Evolutionary conservation across 2,329 filamentous ascomycete species (phyloP), one percentile per base, ranked within the genome.

Genomic region (Trichoderma brevicompactum): DNA sequence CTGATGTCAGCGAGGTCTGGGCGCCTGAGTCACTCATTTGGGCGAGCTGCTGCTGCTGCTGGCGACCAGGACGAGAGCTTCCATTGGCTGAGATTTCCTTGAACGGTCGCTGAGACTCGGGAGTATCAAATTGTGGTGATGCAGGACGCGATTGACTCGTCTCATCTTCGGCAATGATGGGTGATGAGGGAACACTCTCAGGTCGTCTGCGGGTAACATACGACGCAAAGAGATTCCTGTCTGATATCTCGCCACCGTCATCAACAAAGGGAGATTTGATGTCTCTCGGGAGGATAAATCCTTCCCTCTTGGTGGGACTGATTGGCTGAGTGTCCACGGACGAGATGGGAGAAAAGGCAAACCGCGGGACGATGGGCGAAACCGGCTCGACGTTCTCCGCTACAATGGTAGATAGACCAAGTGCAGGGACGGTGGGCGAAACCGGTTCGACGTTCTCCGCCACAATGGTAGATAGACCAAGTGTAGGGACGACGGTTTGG

Each of bases 1-100:
- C 86, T 0, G 91, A 86, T n/a, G 92, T 96, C 36, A 97, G 81
- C 44, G 89, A 83, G 28, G 94, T 97, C 78, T 97, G 94, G 13
- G 91, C 90, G 61, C 89, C 86, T 69, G 90, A 89, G 71, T 96
- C 92, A 19, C 82, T 79, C 67, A 83, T 89, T 63, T 79, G 76
- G 46, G 79, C 68, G 28, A 63, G 59, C 23, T 69, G 71, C 71
- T 80, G 83, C 65, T 79, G 59, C 23, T 69, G 71, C 71, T 80
- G 83, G 65, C 79, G 81, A 7, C 69, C 55, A 28, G 78, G 71
- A 19, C 78, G 79, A 59, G 76, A 72, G 66, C 75, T 78, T 3
- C 81, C 77, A 72, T 90, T 91, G 62, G 79, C 79, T n/a, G 88
- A 87, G 12, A 90, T 81, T 71, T 89, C 85, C 73, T 81, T 85